A percentile compares a stretch with the other conserved stretches of the same genome.
Evolutionary conservation across 2,329 filamentous ascomycete genomes (phyloP).

Genomic region (Penicillium griseofulvum): DNA sequence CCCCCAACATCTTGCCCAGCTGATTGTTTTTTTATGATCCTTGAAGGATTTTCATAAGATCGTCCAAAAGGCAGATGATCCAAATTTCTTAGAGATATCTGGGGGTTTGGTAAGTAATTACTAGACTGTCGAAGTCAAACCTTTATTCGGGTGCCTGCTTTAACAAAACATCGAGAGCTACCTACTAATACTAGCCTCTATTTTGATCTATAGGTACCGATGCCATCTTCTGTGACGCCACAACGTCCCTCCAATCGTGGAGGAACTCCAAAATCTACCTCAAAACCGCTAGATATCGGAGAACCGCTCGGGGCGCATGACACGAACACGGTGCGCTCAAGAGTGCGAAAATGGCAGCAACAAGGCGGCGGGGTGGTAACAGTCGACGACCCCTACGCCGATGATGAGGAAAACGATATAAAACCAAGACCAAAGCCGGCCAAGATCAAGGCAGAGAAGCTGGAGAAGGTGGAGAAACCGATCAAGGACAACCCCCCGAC

Average conservation of each 20-base stretch:
- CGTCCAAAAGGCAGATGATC: slow-evolving; percentile 16
- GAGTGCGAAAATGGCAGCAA: slow-evolving; percentile 83
- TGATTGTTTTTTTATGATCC: slow-evolving; percentile 11
- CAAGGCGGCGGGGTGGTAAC: slow-evolving; percentile 66
- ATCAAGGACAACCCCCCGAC: slow-evolving; percentile 19
- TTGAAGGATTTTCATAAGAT: slow-evolving; percentile 5
- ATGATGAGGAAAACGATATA: slow-evolving; percentile 47
- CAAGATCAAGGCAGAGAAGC: slow-evolving; percentile 22
- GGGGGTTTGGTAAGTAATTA: slow-evolving; percentile 12
- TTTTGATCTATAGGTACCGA: slow-evolving; percentile 27
- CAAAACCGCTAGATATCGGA: slow-evolving; percentile 53
- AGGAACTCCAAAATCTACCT: slow-evolving; percentile 56
- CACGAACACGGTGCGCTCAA: slow-evolving; percentile 68
- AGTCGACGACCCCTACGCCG: slow-evolving; percentile 60
- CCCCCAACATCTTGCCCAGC: background rate
- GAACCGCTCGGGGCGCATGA: slow-evolving; percentile 56
- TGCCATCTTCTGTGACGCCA: slow-evolving; percentile 42
- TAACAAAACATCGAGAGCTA: slow-evolving; percentile 1
- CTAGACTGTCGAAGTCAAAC: slow-evolving; percentile 11
- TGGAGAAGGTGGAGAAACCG: slow-evolving; percentile 19
- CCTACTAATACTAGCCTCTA: background rate
- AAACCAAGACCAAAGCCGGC: slow-evolving; percentile 26
- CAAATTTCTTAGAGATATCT: slow-evolving; percentile 1
- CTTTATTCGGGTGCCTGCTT: slow-evolving; percentile 1
- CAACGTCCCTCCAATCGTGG: slow-evolving; percentile 44